Evolutionary conservation across 805 yeast species (phyloP).

Genomic region (Hanseniaspora osmophila): DNA sequence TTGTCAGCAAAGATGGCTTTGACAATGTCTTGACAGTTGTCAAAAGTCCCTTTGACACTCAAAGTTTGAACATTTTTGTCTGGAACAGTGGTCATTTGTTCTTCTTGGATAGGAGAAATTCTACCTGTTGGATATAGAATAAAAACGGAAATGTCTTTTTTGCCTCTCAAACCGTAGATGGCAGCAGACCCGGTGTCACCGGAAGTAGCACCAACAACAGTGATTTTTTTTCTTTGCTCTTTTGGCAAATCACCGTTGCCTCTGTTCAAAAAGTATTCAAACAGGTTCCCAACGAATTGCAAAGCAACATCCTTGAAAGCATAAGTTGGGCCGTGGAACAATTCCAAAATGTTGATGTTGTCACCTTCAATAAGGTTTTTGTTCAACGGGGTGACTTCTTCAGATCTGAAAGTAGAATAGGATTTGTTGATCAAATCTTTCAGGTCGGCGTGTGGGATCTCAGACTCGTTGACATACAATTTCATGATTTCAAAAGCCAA

Average conservation of each 20-base stretch:
- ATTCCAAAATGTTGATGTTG: constrained; percentile 65
- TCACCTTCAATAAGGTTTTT: constrained; percentile 38
- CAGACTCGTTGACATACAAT: constrained; percentile 55
- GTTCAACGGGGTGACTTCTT: constrained; percentile 76
- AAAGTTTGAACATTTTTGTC: constrained; percentile 89
- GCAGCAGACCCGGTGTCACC: constrained; percentile 99
- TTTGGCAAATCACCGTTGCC: constrained; percentile 42
- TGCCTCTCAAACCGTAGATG: constrained; percentile 91
- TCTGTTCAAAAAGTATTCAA: constrained; percentile 79
- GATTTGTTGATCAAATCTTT: constrained; percentile 49
- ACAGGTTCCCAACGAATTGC: constrained; percentile 93
- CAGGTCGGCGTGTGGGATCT: constrained; percentile 62
- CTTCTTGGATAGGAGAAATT: constrained; percentile 94
- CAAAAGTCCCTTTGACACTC: constrained; percentile 91
- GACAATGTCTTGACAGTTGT: constrained; percentile 95
- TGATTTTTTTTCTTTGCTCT: constrained; percentile 59
- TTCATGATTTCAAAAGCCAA: constrained; percentile 79
- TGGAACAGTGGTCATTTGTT: constrained; percentile 93
- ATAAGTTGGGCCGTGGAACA: constrained; percentile 98
- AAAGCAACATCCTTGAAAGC: constrained; percentile 98
- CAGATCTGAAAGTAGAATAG: constrained; percentile 80
- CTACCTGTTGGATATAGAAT: constrained; percentile 94
- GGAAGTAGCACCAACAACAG: constrained; percentile 97
- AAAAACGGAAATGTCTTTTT: constrained; percentile 94
- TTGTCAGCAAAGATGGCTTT: constrained; percentile 83